These are phyloP conservation scores for Tricharina praecox DNA, from an alignment of 495 filamentous ascomycete species.

Conservation along the genomic window DNA sequence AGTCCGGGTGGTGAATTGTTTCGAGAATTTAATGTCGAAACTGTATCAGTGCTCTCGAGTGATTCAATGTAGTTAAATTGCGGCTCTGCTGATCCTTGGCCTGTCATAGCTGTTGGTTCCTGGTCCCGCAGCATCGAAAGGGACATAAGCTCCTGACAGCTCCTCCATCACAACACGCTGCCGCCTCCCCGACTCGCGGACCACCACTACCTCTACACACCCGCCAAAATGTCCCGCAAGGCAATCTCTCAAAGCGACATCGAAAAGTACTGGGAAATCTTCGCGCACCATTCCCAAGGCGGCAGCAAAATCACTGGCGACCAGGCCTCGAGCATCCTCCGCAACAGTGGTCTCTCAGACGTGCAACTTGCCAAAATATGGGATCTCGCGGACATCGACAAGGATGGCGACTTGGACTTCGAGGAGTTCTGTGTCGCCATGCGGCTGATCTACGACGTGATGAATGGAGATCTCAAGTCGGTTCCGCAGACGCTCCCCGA, in stretches of 20 bases:
- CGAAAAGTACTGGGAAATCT: constrained; percentile 99
- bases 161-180: no score
- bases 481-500: constrained; percentile 73
- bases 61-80: no score
- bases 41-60: no score
- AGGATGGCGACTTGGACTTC: constrained; percentile 91
- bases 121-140: no score
- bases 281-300: constrained; percentile 67
- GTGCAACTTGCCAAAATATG: constrained; percentile 92
- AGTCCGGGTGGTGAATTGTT: no score
- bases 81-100: no score
- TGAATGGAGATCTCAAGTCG: constrained; percentile 83
- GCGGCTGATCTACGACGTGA: constrained; percentile 87
- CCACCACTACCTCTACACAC: no score
- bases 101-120: no score
- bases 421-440: constrained; percentile 99
- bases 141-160: no score
- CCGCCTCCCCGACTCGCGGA: no score
- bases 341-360: constrained; percentile 83
- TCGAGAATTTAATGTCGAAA: no score
- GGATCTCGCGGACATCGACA: constrained; percentile 94
- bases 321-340: constrained; percentile 84
- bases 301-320: constrained; percentile 70
- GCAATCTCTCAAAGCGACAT: constrained; percentile 90
- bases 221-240: constrained; percentile 59